Conservation (phyloP, 257 asterid genomes). For the Thymus mandschuricus region DNA sequence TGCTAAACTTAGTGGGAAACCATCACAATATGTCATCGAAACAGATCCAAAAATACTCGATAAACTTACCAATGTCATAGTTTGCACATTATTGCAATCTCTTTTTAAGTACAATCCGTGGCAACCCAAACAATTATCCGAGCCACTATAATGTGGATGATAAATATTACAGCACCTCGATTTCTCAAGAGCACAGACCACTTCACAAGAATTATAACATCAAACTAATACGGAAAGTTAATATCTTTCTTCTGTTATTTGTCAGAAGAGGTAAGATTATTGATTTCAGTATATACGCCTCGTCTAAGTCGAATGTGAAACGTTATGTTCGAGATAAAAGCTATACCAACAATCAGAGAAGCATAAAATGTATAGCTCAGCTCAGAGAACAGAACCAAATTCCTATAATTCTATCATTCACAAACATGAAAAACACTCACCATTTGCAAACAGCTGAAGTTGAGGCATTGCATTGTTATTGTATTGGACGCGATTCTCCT, state of each 20-base stretch:
- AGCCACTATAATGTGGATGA: not conserved
- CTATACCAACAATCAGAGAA: not conserved
- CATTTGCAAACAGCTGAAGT: slow-evolving; percentile 67
- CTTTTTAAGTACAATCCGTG: not conserved
- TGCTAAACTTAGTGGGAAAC: slow-evolving; percentile 1
- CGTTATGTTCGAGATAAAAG: slow-evolving; percentile 9
- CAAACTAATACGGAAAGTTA: not conserved
- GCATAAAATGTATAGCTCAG: slow-evolving; percentile 7
- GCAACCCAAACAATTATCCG: not conserved
- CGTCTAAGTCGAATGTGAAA: not conserved
- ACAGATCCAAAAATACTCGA: not conserved
- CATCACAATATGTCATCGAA: slow-evolving; percentile 8
- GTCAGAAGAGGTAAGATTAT: not conserved
- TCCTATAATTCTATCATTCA: slow-evolving; percentile 16
- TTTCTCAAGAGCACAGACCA: not conserved
- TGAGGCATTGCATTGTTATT: slow-evolving; percentile 57
- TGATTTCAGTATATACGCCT: not conserved
- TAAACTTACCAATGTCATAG: not conserved
- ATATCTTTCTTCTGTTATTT: not conserved
- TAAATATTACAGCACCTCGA: not conserved
- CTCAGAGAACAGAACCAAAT: slow-evolving; percentile 23
- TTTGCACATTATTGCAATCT: slow-evolving; percentile 15
- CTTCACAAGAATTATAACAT: not conserved
- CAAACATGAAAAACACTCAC: slow-evolving; percentile 39
- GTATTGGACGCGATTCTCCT: slow-evolving; percentile 48